A percentile compares a stretch with the other conserved stretches of the same genome.
phyloP scores from a whole-genome alignment of 352 stramenopile genomes.

The Phytophthora vignae region DNA sequence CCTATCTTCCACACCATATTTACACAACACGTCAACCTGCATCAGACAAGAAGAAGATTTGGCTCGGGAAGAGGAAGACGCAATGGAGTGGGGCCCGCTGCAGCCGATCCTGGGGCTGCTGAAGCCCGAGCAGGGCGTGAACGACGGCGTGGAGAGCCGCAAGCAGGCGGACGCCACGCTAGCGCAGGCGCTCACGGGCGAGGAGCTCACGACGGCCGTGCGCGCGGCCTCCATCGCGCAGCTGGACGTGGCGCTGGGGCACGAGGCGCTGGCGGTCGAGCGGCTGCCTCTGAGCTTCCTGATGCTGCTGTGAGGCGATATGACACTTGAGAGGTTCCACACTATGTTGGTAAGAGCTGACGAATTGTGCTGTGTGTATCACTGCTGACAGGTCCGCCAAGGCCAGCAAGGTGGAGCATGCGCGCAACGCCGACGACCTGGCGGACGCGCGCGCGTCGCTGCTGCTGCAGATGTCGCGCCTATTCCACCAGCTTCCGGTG shows the following conservation, averaged over 20 bases:
- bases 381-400: conserved; percentile 49
- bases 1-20: conserved; percentile 5
- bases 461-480: conserved; percentile 56
- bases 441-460: conserved; percentile 28
- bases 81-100: conserved; percentile 71
- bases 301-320: conserved; percentile 51
- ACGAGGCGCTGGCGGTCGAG: conserved; percentile 61
- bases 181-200: conserved; percentile 45
- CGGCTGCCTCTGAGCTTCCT: conserved; percentile 57
- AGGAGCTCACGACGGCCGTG: conserved; percentile 60
- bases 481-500: conserved; percentile 61
- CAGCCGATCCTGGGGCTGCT: conserved; percentile 57
- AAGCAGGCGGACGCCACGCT: conserved; percentile 61
- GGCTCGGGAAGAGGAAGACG: conserved; percentile 1
- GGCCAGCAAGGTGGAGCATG: conserved; percentile 60
- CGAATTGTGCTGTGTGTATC: not conserved
- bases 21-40: conserved; percentile 5
- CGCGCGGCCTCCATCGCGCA: conserved; percentile 61
- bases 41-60: conserved; percentile 30
- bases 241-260: conserved; percentile 60
- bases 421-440: conserved; percentile 36
- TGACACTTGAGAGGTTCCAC: not conserved
- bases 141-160: conserved; percentile 48
- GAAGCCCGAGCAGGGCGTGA: conserved; percentile 40
- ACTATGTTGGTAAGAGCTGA: not conserved